Evolutionary conservation across 208 protist species (phyloP), one percentile per base, ranked within the genome.

Genomic region (Trypanosoma avium): DNA sequence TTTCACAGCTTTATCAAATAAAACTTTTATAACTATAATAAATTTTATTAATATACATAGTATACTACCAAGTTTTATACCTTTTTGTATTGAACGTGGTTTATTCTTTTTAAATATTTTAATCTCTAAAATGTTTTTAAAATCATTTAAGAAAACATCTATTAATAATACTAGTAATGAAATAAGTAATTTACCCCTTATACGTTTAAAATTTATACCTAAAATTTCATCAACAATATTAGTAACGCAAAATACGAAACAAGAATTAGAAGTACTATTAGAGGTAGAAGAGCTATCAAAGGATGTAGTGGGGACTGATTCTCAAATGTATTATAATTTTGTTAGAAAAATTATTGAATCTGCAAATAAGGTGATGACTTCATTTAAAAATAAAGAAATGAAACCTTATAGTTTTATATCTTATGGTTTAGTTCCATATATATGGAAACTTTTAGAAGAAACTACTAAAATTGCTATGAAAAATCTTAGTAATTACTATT

Each of bases 51-150:
- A 56, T 27, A 30, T 19, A 7, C 45, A 49, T 19, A 27, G 29
- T 22, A 17, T 9, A 2, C 15, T 64, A 2, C 58, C 57, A 9
- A 26, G 0, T 33, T 10, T 45, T 21, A 29, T 59, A 40, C 24
- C 40, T 17, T 22, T 30, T 26, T 67, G 59, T 26, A n/a, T 73
- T 55, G 67, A 73, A 35, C 22, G 53, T 0, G 58, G 67, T 45
- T 29, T 73, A 9, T 73, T 73, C 60, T 4, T 64, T 40, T 15
- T 73, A n/a, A 73, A 73, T 53, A 48, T 0, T 38, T 26, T 58
- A 57, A 10, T 58, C 35, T 58, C 67, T 30, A n/a, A n/a, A n/a
- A n/a, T n/a, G n/a, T n/a, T n/a, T n/a, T n/a, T n/a, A n/a, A n/a
- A n/a, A n/a, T n/a, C n/a, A n/a, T n/a, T n/a, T n/a, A n/a, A n/a